A percentile compares a stretch with the other conserved stretches of the same genome.
phyloP scores from a whole-genome alignment of 2,329 filamentous ascomycete genomes.

The Didymella pinodella region DNA sequence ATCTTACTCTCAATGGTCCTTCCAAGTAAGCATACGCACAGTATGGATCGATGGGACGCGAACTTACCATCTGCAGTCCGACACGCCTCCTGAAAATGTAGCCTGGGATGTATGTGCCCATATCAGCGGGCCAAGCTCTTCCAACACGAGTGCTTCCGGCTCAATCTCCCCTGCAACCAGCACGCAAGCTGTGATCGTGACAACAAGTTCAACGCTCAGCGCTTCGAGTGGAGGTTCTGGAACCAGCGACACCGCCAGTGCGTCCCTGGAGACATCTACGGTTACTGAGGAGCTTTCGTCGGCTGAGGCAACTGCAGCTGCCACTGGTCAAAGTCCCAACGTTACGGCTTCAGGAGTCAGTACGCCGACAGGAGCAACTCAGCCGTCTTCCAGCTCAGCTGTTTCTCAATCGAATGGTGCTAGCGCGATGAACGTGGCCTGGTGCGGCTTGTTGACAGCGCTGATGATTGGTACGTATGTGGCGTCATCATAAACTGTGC shows the following conservation, averaged over 20 bases:
- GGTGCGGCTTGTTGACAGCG: not conserved
- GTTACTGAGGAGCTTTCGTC: not conserved
- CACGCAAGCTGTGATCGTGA: not conserved
- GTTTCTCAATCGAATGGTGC: not conserved
- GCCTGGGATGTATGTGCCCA: not conserved
- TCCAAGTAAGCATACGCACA: not conserved
- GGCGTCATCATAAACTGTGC: not conserved
- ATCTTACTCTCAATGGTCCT: not conserved
- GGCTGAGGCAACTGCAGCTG: not conserved
- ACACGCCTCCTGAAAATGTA: not conserved
- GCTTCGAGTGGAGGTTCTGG: not conserved
- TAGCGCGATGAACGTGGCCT: too few species aligned
- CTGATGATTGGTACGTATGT: not conserved
- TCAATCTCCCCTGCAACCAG: not conserved
- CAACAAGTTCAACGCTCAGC: not conserved
- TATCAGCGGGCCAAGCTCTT: not conserved
- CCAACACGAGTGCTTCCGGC: not conserved
- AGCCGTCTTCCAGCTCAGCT: not conserved
- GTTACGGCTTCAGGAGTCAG: not conserved
- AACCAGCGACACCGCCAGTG: not conserved
- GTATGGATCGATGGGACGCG: not conserved
- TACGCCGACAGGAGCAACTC: not conserved
- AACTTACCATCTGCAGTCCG: not conserved
- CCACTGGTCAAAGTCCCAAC: not conserved
- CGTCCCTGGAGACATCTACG: not conserved